Base-by-base conservation (phyloP, 1,139 yeast genomes). In the Petasospora fabianii region DNA sequence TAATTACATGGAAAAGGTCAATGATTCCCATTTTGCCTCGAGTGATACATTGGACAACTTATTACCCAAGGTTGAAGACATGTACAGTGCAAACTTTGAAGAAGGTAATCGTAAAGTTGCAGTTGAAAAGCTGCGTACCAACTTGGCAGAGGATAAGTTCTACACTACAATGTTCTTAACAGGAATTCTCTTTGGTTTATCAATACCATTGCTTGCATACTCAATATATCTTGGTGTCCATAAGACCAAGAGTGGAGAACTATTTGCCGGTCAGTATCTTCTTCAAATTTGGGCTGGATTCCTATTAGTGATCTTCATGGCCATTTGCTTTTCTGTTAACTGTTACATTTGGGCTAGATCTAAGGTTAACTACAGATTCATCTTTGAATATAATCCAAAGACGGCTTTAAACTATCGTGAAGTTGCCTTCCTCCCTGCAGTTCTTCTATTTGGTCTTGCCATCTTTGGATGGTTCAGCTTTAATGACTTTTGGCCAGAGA, bases 271-370 rank as follows among this genome's bases (percentile, higher is more conserved):
- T 0, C 64, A 62, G 34, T 81, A 64, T 44, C 57, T 90, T 42
- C 61, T 92, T 34, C 97, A 94, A 54, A 71, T 92, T 5, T 92
- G 96, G 96, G 97, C 82, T 6, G 97, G 97, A 1, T 87, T 87
- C 59, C 76, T 88, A 49, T 56, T 88, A 41, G 61, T 83, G 6
- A 67, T 74, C 31, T 52, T 88, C 14, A 71, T 83, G 54, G 63
- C 80, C 12, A 53, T 82, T 15, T 62, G 87, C 11, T 81, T 90
- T 57, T 80, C 81, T 9, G 44, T 84, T 28, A 80, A 85, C 57
- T 77, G 94, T 57, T 64, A 69, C 42, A 77, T 84, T 5, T 92
- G 96, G 88, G 74, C 80, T 21, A 59, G 63, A 36, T 82, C 66
- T 61, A 84, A 84, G 54, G 83, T 92, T 55, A 92, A 90, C 60